A percentile compares a stretch with the other conserved stretches of the same genome.
Conservation (phyloP, 768 basidiomycete species). For the Macrocybe gigantea region DNA sequence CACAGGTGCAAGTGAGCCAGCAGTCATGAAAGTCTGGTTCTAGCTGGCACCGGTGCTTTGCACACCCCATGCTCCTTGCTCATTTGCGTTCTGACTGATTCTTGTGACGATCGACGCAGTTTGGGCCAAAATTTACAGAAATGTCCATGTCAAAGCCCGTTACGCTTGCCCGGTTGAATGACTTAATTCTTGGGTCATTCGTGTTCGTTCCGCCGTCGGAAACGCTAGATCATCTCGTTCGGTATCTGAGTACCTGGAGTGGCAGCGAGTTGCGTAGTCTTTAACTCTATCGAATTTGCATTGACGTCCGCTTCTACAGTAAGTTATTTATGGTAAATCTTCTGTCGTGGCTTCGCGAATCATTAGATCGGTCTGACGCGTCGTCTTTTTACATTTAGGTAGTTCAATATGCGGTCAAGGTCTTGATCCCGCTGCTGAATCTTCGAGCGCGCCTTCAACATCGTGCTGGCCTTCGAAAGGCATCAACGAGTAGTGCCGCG, state of each 20-base stretch:
- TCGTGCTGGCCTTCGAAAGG: slow-evolving; percentile 49
- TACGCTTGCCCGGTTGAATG: slow-evolving; percentile 48
- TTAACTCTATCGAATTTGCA: slow-evolving; percentile 3
- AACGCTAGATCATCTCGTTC: slow-evolving; percentile 64
- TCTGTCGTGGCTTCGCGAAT: no score
- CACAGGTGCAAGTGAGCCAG: no score
- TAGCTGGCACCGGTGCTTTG: no score
- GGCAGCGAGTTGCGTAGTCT: slow-evolving; percentile 72
- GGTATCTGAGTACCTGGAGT: slow-evolving; percentile 78
- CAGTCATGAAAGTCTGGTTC: no score
- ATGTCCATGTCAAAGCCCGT: slow-evolving; percentile 54
- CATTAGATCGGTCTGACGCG: no score
- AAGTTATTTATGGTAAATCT: slow-evolving; percentile 64
- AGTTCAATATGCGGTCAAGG: slow-evolving; percentile 67
- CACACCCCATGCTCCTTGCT: no score
- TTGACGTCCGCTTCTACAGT: slow-evolving; percentile 29
- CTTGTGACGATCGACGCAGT: no score
- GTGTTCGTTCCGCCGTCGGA: slow-evolving; percentile 51
- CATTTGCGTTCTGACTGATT: no score
- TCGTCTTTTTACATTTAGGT: slow-evolving; percentile 35
- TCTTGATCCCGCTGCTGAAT: slow-evolving; percentile 59
- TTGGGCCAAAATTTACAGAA: neutral
- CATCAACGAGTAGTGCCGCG: slow-evolving; percentile 50
- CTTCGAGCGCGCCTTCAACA: slow-evolving; percentile 67
- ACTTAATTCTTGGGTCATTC: slow-evolving; percentile 61